Evolutionary conservation across 306 rosid genomes (phyloP), one percentile per base, ranked within the genome.

Genomic region (Gynostemma pentaphyllum): DNA sequence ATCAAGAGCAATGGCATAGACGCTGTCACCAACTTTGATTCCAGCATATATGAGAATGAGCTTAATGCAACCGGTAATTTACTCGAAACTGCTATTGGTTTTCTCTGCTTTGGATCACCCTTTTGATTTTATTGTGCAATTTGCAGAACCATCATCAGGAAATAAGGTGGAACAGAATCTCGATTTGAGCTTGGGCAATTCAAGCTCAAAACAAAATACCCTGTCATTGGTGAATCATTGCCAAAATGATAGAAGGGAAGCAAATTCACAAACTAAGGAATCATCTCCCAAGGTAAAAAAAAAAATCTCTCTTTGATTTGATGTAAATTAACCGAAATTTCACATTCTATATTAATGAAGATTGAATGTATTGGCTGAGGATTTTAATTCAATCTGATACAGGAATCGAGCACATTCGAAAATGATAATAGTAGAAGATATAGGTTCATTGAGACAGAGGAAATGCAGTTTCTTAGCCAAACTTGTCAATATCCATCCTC

Each of bases 1-100:
- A 92, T 92, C 5, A 92, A 88, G 76, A 88, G 90, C 68, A 92
- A 92, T 62, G 99, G 96, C 46, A 92, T 83, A 75, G 99, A 92
- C 34, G 99, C 99, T 53, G 95, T 92, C 54, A 92, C 99, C 30
- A 92, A 92, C 74, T 92, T 92, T 72, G 99, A 92, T 75, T 95
- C 98, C 47, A 86, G 94, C 79, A 81, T 86, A 65, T 92, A 88
- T 52, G 85, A 86, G 45, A 76, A 52, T 10, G 99, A 86, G 81
- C 87, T 88, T 21, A 80, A 81, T 49, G 36, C 87, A 23, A 60
- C 70, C 46, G 96, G 98, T 91, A 79, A 53, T 54, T 18, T 9
- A 61, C 2, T 1, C 21, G 5, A 28, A 27, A 23, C 14, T 28
- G 6, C 2, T 29, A 26, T 36, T 26, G 15, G 16, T 64, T 21